Evolutionary conservation across 768 basidiomycete species (phyloP).

Genomic region (Tricholoma terreum): DNA sequence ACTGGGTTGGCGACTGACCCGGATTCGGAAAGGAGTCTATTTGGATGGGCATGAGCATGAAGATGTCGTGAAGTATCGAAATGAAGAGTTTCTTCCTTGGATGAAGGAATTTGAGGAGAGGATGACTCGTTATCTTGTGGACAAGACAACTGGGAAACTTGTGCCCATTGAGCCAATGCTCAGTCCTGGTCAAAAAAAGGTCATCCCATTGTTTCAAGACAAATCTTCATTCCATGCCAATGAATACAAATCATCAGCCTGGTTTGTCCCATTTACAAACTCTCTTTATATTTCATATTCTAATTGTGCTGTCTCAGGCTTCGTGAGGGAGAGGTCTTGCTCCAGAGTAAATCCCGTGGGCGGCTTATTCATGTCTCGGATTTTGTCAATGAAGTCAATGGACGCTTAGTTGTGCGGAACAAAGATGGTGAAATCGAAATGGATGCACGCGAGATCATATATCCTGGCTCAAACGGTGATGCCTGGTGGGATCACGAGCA

Average conservation of each 20-base stretch:
- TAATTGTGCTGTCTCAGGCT: conserved; percentile 27
- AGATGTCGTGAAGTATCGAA: conserved; percentile 9
- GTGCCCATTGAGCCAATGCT: not conserved
- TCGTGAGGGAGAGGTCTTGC: conserved; percentile 5
- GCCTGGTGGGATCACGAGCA: conserved; percentile 37
- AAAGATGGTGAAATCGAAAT: conserved; percentile 14
- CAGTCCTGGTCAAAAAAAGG: not conserved
- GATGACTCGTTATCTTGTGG: conserved; percentile 7
- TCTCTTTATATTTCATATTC: too few relatives aligned
- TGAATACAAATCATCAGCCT: not conserved
- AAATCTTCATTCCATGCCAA: not conserved
- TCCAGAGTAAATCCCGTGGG: conserved; percentile 19
- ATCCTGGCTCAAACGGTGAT: conserved; percentile 34
- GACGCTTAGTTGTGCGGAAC: conserved; percentile 10
- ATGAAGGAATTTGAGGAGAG: conserved; percentile 16
- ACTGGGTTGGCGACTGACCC: not conserved
- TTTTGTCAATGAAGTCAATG: not conserved
- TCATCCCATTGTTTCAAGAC: not conserved
- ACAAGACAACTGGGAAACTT: not conserved
- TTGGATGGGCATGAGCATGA: not conserved
- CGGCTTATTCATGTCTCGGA: conserved; percentile 28
- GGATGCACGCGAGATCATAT: conserved; percentile 36
- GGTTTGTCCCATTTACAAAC: not conserved
- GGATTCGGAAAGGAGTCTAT: not conserved
- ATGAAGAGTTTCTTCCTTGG: conserved; percentile 13